Evolutionary conservation across 2,329 filamentous ascomycete species (phyloP).

Genomic region (Alternaria ethzedia): DNA sequence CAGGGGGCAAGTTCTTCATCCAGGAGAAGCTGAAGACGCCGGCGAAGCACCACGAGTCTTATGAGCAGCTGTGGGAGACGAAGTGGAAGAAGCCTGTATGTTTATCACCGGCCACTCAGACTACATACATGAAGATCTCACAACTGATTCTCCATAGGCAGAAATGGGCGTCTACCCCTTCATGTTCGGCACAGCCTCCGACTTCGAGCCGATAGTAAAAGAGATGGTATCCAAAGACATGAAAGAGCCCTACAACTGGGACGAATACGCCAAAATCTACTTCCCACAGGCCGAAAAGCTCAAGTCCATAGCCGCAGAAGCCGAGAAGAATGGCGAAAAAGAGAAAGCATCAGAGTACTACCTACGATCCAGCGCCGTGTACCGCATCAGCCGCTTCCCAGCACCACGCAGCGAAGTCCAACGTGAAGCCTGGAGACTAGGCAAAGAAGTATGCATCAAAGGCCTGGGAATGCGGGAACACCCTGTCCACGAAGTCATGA

Average conservation of each 20-base stretch:
- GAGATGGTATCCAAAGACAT: slow-evolving; percentile 66
- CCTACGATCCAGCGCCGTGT: slow-evolving; percentile 64
- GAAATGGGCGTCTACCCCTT: slow-evolving; percentile 72
- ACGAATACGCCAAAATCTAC: slow-evolving; percentile 68
- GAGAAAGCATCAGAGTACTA: slow-evolving; percentile 67
- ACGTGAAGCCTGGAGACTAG: slow-evolving; percentile 67
- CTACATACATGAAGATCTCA: not conserved
- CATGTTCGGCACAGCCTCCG: slow-evolving; percentile 71
- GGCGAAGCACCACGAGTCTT: slow-evolving; percentile 56
- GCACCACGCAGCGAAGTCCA: slow-evolving; percentile 58
- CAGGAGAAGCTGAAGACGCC: slow-evolving; percentile 52
- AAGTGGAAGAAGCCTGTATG: slow-evolving; percentile 74
- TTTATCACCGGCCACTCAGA: not conserved
- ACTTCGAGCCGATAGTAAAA: slow-evolving; percentile 74
- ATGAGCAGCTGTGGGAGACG: slow-evolving; percentile 68
- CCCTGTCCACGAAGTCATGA: slow-evolving; percentile 67
- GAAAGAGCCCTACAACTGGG: slow-evolving; percentile 68
- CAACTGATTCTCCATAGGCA: slow-evolving; percentile 26
- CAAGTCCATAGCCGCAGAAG: slow-evolving; percentile 59
- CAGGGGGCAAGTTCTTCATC: slow-evolving; percentile 54
- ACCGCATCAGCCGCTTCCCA: slow-evolving; percentile 76
- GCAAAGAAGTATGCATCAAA: slow-evolving; percentile 69
- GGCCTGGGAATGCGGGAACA: slow-evolving; percentile 55
- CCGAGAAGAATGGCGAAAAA: slow-evolving; percentile 56
- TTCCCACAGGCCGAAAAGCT: slow-evolving; percentile 67